These are phyloP conservation scores for Apostasia ramifera DNA, from an alignment of 106 monocot genomes.

Conservation along the genomic window DNA sequence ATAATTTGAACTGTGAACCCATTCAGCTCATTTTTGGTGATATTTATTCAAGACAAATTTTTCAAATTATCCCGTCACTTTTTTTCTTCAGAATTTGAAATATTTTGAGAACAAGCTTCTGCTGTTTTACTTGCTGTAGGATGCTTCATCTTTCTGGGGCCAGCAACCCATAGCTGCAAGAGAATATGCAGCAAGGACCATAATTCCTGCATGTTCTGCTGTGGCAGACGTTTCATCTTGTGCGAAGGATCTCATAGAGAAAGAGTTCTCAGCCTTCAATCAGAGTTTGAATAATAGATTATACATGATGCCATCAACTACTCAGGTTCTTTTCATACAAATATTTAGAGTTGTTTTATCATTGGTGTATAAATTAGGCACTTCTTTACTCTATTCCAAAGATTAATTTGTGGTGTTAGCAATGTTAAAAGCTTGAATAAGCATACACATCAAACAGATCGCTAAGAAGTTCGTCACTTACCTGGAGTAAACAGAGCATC, in stretches of 20 bases:
- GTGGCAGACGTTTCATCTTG: slow-evolving; percentile 49
- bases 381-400: not conserved
- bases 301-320: slow-evolving; percentile 83
- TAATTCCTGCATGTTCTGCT: slow-evolving; percentile 81
- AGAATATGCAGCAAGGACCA: slow-evolving; percentile 69
- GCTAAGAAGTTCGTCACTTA: too few relatives aligned
- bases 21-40: too few relatives aligned
- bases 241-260: slow-evolving; percentile 81
- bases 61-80: too few relatives aligned
- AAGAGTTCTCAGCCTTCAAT: slow-evolving; percentile 70
- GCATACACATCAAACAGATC: too few relatives aligned
- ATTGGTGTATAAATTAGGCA: not conserved
- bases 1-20: too few relatives aligned
- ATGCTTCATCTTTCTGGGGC: slow-evolving; percentile 81
- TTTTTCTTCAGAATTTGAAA: too few relatives aligned
- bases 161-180: slow-evolving; percentile 80
- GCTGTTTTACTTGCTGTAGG: slow-evolving; percentile 25
- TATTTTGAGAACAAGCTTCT: too few relatives aligned
- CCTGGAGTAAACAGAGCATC: too few relatives aligned
- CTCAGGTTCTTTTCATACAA: slow-evolving; percentile 42
- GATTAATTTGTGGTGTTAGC: not conserved
- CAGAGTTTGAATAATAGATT: slow-evolving; percentile 67
- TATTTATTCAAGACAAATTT: too few relatives aligned
- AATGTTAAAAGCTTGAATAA: too few relatives aligned
- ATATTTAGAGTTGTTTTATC: not conserved